These are phyloP conservation scores for Omphalotus olearius DNA, from an alignment of 1,284 basidiomycete genomes.

Conservation along the genomic window DNA sequence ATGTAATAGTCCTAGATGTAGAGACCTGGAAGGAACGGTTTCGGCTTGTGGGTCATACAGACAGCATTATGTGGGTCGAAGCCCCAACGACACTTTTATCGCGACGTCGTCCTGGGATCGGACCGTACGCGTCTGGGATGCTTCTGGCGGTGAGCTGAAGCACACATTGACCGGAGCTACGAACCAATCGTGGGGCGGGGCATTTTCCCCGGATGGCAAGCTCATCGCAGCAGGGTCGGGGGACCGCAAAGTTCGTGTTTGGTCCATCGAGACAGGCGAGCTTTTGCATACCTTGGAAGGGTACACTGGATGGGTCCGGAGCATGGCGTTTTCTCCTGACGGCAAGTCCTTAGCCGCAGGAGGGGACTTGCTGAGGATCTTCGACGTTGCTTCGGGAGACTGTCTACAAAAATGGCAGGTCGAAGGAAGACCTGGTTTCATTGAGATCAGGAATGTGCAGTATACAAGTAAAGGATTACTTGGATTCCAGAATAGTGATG, in stretches of 20 bases:
- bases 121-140: constrained; percentile 15
- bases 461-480: constrained; percentile 1
- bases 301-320: constrained; percentile 6
- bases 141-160: constrained; percentile 6
- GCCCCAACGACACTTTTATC: constrained; percentile 11
- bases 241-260: constrained; percentile 10
- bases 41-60: constrained; percentile 11
- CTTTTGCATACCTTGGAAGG: constrained; percentile 13
- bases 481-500: background rate
- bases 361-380: constrained; percentile 3
- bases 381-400: constrained; percentile 7
- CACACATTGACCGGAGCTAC: constrained; percentile 8
- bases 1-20: constrained; percentile 9
- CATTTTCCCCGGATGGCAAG: constrained; percentile 12
- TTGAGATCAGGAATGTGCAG: background rate
- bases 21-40: constrained; percentile 6
- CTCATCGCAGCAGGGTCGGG: constrained; percentile 11
- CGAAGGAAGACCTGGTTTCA: background rate
- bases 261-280: constrained; percentile 12
- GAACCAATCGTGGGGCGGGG: constrained; percentile 12
- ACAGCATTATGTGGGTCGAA: constrained; percentile 13
- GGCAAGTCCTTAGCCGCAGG: constrained; percentile 2
- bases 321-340: constrained; percentile 14
- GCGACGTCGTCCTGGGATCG: constrained; percentile 14
- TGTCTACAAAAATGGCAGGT: constrained; percentile 1